Evolutionary conservation across 225 moss, liverwort and hornwort genomes (phyloP), one percentile per base, ranked within the genome.

Genomic region (Pleurozium schreberi): DNA sequence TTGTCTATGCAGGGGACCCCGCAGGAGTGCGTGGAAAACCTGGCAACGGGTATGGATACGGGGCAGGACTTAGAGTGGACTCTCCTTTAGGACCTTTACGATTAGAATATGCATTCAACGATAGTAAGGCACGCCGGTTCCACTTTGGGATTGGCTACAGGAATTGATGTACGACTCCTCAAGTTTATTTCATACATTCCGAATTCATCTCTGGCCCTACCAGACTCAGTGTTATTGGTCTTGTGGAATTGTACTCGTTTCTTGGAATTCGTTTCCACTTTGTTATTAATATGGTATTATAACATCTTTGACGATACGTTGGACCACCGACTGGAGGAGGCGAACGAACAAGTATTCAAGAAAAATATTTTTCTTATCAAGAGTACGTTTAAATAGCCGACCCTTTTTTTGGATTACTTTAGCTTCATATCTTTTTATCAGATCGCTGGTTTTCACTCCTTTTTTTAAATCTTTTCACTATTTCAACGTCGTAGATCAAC

Each of bases 91-190:
- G 99, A 84, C 99, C 99, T 27, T 92, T 99, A 90, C 94, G 99
- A 83, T 92, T 99, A 93, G 99, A 99, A 91, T 99, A 99, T 88
- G 99, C 99, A 62, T 96, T 99, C 74, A 99, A 99, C 85, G 94
- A 97, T 88, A 93, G 95, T 88, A 87, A 92, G 69, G 95, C 99
- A 73, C 99, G 96, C 61, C 93, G 99, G 42, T 97, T 99, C 93
- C 99, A 99, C 91, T 99, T 99, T 86, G 99, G 99, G 80, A 96
- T 99, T 65, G 97, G 99, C 88, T 99, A 96, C 87, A 95, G 99
- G 69, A 99, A 99, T 88, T 99, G 92, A 97, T 84, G 87, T 89
- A 85, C 42, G 40, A 81, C 79, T 64, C 67, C 80, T 86, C 86
- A 88, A 62, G 80, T 88, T 84, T 84, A 62, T 60, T 87, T 82